phyloP scores from a whole-genome alignment of 352 stramenopile species.

The Pelagophyceae sp. region DNA sequence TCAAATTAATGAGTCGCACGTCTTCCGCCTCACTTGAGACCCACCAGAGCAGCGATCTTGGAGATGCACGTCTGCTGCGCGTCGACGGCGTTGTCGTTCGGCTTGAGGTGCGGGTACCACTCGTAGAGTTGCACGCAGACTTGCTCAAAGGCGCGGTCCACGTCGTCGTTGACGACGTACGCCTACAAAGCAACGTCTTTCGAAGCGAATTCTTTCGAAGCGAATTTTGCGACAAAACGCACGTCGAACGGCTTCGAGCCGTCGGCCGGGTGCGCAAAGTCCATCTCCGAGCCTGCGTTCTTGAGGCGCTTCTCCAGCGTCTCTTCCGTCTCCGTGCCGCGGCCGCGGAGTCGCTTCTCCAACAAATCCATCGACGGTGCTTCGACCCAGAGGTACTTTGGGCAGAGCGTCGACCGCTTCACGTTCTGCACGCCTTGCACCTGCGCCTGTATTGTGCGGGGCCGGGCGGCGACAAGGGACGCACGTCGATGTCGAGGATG shows the following conservation, averaged over 20 bases:
- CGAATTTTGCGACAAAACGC: background rate
- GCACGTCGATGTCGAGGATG: constrained; percentile 92
- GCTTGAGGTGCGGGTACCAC: constrained; percentile 8
- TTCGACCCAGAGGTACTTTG: constrained; percentile 91
- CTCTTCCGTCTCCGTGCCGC: constrained; percentile 90
- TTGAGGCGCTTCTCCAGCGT: constrained; percentile 79
- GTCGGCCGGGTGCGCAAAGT: constrained; percentile 44
- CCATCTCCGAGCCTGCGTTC: constrained; percentile 84
- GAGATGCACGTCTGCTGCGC: no score
- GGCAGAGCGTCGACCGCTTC: constrained; percentile 62
- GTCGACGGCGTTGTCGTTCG: background rate
- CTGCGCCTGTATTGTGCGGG: background rate
- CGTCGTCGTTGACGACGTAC: constrained; percentile 14
- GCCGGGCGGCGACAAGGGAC: background rate
- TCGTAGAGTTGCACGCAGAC: background rate
- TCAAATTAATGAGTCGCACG: no score
- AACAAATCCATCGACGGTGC: constrained; percentile 86
- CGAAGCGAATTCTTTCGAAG: background rate
- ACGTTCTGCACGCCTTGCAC: constrained; percentile 90
- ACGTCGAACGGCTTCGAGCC: background rate
- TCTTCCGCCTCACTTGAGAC: no score
- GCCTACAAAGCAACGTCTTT: background rate
- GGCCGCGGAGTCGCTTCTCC: constrained; percentile 81
- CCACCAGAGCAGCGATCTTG: no score
- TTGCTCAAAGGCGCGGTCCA: background rate